Percentiles rank a stretch among this genome's conserved stretches.
Conservation (phyloP, 2,329 filamentous ascomycete species). For the Sporothrix pseudoabietina region DNA sequence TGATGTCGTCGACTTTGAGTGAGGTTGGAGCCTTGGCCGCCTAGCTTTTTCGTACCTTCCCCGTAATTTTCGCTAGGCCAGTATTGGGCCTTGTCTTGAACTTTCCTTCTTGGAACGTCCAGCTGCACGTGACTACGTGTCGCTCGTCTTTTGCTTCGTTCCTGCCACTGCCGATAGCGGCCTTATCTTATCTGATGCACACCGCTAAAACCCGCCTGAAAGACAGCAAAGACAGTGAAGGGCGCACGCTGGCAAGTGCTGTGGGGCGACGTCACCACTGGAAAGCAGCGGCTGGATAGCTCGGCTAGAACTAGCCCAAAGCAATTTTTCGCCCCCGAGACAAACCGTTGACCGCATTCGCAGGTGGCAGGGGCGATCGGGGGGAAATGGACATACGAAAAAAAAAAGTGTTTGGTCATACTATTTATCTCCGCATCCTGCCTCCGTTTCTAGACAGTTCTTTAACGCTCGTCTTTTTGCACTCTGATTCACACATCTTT, state of each 20-base stretch:
- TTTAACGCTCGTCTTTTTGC: neutral
- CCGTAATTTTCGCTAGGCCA: conserved; percentile 17
- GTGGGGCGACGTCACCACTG: conserved; percentile 28
- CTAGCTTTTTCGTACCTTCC: conserved; percentile 13
- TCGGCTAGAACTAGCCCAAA: conserved; percentile 13
- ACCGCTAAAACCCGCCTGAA: neutral
- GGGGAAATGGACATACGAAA: conserved; percentile 13
- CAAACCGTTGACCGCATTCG: conserved; percentile 16
- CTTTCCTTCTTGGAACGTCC: neutral
- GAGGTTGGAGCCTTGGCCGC: conserved; percentile 9
- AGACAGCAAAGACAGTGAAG: neutral
- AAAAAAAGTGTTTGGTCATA: conserved; percentile 21
- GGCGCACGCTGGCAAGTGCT: conserved; percentile 11
- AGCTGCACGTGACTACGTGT: conserved; percentile 28
- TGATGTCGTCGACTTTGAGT: neutral
- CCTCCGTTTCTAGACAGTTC: neutral
- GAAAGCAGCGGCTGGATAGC: conserved; percentile 21
- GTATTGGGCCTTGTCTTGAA: neutral
- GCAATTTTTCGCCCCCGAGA: conserved; percentile 17
- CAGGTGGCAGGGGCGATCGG: neutral
- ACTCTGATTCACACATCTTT: neutral
- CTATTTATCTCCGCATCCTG: conserved; percentile 23
- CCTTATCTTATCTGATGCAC: conserved; percentile 26
- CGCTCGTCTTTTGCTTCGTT: neutral
- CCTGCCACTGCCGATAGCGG: conserved; percentile 23